These are phyloP conservation scores for Xerocomus spinulosus DNA, from an alignment of 768 basidiomycete species.

Conservation along the genomic window DNA sequence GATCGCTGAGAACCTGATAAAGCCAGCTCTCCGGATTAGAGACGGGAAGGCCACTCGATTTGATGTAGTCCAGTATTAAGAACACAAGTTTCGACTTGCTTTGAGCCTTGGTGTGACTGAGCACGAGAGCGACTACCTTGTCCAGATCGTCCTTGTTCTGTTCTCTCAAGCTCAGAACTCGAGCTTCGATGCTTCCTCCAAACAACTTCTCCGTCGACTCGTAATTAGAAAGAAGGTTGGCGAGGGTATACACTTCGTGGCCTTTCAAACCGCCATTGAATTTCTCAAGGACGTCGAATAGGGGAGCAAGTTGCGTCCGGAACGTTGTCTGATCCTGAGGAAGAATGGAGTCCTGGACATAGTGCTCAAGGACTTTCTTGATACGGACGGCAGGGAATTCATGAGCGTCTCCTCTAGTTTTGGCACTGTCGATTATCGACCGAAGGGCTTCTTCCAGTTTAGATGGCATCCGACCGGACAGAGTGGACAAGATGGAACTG, in stretches of 20 bases:
- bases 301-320: slow-evolving; percentile 59
- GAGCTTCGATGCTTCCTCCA: slow-evolving; percentile 89
- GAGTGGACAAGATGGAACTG: slow-evolving; percentile 74
- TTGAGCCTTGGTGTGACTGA: slow-evolving; percentile 94
- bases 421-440: slow-evolving; percentile 68
- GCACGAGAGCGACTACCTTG: slow-evolving; percentile 76
- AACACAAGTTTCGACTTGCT: slow-evolving; percentile 88
- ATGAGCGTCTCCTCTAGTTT: slow-evolving; percentile 60
- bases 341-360: slow-evolving; percentile 73
- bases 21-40: slow-evolving; percentile 71
- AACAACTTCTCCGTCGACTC: slow-evolving; percentile 88
- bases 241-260: slow-evolving; percentile 78
- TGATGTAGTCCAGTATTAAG: slow-evolving; percentile 84
- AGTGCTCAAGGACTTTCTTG: slow-evolving; percentile 82
- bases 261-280: slow-evolving; percentile 81
- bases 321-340: slow-evolving; percentile 80
- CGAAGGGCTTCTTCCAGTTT: slow-evolving; percentile 89
- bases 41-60: slow-evolving; percentile 69
- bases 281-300: slow-evolving; percentile 73
- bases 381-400: slow-evolving; percentile 91
- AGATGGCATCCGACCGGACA: slow-evolving; percentile 89
- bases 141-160: slow-evolving; percentile 91
- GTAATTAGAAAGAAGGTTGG: slow-evolving; percentile 72
- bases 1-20: slow-evolving; percentile 70
- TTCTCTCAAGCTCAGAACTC: slow-evolving; percentile 85